Evolutionary conservation across 2,329 filamentous ascomycete species (phyloP), one percentile per base, ranked within the genome.

Genomic region (Calonectria crousiana): DNA sequence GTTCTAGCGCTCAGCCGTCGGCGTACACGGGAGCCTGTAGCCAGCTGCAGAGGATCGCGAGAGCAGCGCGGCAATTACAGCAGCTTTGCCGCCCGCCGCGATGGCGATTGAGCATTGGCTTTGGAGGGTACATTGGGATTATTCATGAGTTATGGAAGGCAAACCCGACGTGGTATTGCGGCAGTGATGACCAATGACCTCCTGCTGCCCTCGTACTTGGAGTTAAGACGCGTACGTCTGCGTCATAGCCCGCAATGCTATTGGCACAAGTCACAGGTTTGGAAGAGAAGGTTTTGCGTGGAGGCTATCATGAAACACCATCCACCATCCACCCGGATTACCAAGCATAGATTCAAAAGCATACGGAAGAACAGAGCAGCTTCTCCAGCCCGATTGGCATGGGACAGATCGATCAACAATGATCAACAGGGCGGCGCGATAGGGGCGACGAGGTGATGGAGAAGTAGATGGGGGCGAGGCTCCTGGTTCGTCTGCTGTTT

Each of bases 301-400:
- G 34, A 62, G 56, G 56, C 26, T 23, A 62, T 62, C 56, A 62
- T 62, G 56, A 62, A 62, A 62, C 56, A 62, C 56, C 23, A 28
- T 23, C 56, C n/a, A 28, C 34, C 32, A n/a, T 16, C 32, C 51
- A 53, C 16, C 56, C 14, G 23, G 6, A 28, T 60, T n/a, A 60
- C 34, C 34, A 38, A 41, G 36, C 36, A 41, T 11, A 23, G 16
- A 2, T 28, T 30, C 23, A 28, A 62, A 62, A 34, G 56, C 34
- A 16, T n/a, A 26, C 56, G 9, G 23, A 10, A 10, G 23, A n/a
- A 0, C 16, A 16, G 20, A 18, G 34, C 23, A n/a, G 16, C 23
- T 11, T 26, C n/a, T 47, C 44, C 44, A 28, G 36, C 44, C 44
- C 26, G 36, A 62, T 62, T 36, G 56, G 56, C 36, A 62, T 20